These are phyloP conservation scores for Saksenaea vasiformis DNA, from an alignment of 371 early-diverging fungal genomes.

Conservation along the genomic window DNA sequence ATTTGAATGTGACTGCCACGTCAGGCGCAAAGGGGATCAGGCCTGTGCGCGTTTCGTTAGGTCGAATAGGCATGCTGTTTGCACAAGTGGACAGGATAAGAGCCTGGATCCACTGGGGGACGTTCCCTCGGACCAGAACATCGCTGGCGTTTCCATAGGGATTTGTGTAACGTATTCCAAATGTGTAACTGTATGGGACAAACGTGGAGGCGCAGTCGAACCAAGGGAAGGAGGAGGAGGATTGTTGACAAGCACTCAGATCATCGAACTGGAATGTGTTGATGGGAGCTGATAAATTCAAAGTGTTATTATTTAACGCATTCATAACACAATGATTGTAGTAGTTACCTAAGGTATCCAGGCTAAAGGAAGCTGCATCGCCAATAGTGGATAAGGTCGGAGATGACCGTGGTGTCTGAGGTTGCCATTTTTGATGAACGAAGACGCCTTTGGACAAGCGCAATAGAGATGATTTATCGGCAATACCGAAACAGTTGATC, in stretches of 20 bases:
- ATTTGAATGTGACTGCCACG: conserved; percentile 33
- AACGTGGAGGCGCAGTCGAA: conserved; percentile 19
- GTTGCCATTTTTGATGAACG: conserved; percentile 41
- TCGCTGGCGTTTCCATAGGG: conserved; percentile 36
- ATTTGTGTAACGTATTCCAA: conserved; percentile 47
- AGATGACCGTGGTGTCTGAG: conserved; percentile 17
- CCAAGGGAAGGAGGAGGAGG: not conserved
- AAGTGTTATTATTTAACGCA: not conserved
- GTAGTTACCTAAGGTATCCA: conserved; percentile 14
- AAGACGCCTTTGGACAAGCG: conserved; percentile 44
- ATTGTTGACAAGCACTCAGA: not conserved
- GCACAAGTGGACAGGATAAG: conserved; percentile 36
- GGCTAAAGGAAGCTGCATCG: not conserved
- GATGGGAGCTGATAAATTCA: conserved; percentile 23
- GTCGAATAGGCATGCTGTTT: conserved; percentile 25
- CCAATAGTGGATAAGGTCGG: conserved; percentile 29
- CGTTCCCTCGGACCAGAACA: conserved; percentile 39
- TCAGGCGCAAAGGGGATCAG: conserved; percentile 48
- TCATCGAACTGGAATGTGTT: conserved; percentile 23
- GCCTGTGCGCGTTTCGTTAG: conserved; percentile 30
- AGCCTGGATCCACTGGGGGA: conserved; percentile 48
- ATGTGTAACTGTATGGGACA: conserved; percentile 50
- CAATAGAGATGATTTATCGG: conserved; percentile 30
- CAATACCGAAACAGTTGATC: conserved; percentile 21
- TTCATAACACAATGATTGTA: not conserved